These are phyloP conservation scores for Tetrapisispora namnaoensis DNA, from an alignment of 805 yeast species.

Conservation along the genomic window DNA sequence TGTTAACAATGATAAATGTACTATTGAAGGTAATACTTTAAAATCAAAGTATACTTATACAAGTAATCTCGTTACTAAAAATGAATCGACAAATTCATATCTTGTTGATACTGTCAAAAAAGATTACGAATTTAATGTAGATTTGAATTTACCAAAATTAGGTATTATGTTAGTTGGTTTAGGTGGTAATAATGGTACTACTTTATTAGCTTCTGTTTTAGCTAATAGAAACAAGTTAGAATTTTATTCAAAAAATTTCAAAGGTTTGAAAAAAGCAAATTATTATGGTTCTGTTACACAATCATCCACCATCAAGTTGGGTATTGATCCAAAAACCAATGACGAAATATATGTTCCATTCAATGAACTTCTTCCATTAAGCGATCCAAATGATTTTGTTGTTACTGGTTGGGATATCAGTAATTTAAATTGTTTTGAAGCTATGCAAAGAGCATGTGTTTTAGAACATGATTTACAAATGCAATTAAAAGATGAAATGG, in stretches of 20 bases:
- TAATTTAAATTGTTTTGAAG: slow-evolving; percentile 56
- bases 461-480: slow-evolving; percentile 77
- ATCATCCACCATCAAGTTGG: slow-evolving; percentile 80
- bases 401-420: slow-evolving; percentile 95
- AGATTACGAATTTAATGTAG: slow-evolving; percentile 80
- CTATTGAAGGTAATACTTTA: slow-evolving; percentile 42
- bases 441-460: slow-evolving; percentile 79
- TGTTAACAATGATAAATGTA: slow-evolving; percentile 44
- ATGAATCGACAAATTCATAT: slow-evolving; percentile 38
- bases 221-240: slow-evolving; percentile 74
- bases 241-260: slow-evolving; percentile 60
- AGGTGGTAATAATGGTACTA: slow-evolving; percentile 95
- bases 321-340: slow-evolving; percentile 64
- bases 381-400: slow-evolving; percentile 80
- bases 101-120: slow-evolving; percentile 60
- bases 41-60: slow-evolving; percentile 52
- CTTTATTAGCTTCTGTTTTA: slow-evolving; percentile 72
- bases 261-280: slow-evolving; percentile 66
- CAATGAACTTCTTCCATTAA: slow-evolving; percentile 79
- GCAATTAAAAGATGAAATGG: slow-evolving; percentile 56
- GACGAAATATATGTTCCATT: slow-evolving; percentile 89
- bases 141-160: slow-evolving; percentile 68
- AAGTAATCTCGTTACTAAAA: slow-evolving; percentile 59
- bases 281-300: slow-evolving; percentile 94
- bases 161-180: slow-evolving; percentile 89